phyloP scores from a whole-genome alignment of 78 protist species.

The Planoprotostelium fungivorum region DNA sequence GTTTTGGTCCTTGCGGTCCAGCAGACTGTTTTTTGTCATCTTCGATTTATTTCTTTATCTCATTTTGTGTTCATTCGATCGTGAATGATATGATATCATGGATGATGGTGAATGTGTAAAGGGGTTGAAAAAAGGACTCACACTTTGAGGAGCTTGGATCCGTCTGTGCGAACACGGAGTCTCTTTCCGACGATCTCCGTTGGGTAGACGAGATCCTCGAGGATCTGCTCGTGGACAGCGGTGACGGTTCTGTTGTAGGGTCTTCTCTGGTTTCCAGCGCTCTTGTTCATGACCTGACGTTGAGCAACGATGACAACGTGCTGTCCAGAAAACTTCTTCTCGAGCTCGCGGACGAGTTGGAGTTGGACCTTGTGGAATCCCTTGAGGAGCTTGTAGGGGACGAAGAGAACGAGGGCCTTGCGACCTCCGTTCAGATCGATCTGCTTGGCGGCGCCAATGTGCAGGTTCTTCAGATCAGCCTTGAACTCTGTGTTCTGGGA shows the following conservation, averaged over 20 bases:
- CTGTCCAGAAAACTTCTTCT: conserved; percentile 93
- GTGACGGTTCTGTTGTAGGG: conserved; percentile 90
- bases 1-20: conserved; percentile 74
- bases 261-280: conserved; percentile 48
- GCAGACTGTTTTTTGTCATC: too few relatives aligned
- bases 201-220: conserved; percentile 97
- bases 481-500: conserved; percentile 77
- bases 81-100: too few relatives aligned
- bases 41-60: too few relatives aligned
- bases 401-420: conserved; percentile 90
- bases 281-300: conserved; percentile 81
- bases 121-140: conserved; percentile 18
- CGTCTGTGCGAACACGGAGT: conserved; percentile 85
- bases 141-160: conserved; percentile 87
- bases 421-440: conserved; percentile 63
- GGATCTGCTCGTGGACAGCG: conserved; percentile 95
- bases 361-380: conserved; percentile 75
- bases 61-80: too few relatives aligned
- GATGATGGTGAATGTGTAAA: conserved; percentile 1
- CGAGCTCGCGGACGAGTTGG: conserved; percentile 95
- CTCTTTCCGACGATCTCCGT: conserved; percentile 93
- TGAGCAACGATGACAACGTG: conserved; percentile 92
- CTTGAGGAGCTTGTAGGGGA: conserved; percentile 92
- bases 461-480: conserved; percentile 74
- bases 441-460: conserved; percentile 85